Base-by-base conservation (phyloP, 2,329 filamentous ascomycete genomes). In the Pseudohalonectria lignicola region DNA sequence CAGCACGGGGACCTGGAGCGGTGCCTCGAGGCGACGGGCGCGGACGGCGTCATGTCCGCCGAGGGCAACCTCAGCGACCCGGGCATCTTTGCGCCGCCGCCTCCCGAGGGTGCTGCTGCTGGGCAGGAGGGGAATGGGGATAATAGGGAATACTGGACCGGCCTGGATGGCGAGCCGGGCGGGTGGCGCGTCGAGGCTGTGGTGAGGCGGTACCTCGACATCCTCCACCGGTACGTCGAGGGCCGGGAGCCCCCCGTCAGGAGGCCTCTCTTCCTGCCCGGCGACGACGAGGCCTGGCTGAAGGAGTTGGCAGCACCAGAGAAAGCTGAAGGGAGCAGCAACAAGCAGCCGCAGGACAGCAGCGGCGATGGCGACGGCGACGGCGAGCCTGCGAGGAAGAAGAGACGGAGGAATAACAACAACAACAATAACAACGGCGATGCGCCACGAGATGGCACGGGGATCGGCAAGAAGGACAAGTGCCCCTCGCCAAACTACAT, bases 21-120 rank as follows among this genome's bases (percentile, higher is more conserved):
- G 16, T 96, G 90, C 52, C 63, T 98, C 16, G 74, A 78, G 36
- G 85, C 71, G 4, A 98, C 92, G 1, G 87, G 88, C 1, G 90
- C 81, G 2, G 92, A 98, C 56, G 92, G 74, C 15, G 77, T 98
- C 37, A 96, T 98, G 92, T 90, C 82, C 47, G 92, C 92, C 5
- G 92, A 98, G 60, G 92, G 87, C 0, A 94, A 95, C 54, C 70
- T 98, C 1, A 90, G 86, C 52, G 86, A 98, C 53, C 92, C 92
- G 0, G 79, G 77, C 2, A 82, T 98, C 31, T 98, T 98, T 53
- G 77, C 81, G 12, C 61, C 67, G 23, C 68, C 77, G 13, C 86
- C 86, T 0, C 55, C 72, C 1, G 51, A 64, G 0, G 82, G 79
- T 0, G 30, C 16, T 10, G 58, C 77, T 1, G 51, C 65, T 0